Conservation (phyloP, 1,139 yeast genomes). For the Protomyces gravidus region DNA sequence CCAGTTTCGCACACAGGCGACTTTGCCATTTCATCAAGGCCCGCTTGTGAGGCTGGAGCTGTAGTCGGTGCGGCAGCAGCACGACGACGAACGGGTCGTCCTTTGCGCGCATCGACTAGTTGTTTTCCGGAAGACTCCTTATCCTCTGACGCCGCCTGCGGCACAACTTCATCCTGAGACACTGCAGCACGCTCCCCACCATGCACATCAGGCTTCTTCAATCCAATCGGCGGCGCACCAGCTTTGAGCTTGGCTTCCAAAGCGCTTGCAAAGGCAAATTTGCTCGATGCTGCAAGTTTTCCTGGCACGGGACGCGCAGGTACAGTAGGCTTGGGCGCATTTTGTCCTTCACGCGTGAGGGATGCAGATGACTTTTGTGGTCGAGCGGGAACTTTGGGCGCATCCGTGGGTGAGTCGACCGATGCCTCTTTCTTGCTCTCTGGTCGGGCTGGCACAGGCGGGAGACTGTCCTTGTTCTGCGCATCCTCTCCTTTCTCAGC, state of each 20-base stretch:
- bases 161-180: neutral
- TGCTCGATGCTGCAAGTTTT: slow-evolving; percentile 12
- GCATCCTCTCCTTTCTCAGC: neutral
- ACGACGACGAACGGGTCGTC: slow-evolving; percentile 18
- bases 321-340: slow-evolving; percentile 9
- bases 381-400: slow-evolving; percentile 6
- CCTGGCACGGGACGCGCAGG: slow-evolving; percentile 18
- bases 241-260: slow-evolving; percentile 20
- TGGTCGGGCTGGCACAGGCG: neutral
- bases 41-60: neutral
- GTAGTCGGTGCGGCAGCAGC: slow-evolving; percentile 6
- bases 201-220: slow-evolving; percentile 5
- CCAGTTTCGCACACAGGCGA: slow-evolving; percentile 26
- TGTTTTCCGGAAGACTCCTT: slow-evolving; percentile 5
- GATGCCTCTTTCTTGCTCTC: neutral
- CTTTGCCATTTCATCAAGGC: neutral
- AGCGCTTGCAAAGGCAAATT: slow-evolving; percentile 22
- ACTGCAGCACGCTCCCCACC: neutral
- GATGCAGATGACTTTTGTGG: slow-evolving; percentile 6
- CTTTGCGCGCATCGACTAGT: slow-evolving; percentile 21
- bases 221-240: slow-evolving; percentile 9
- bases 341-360: neutral
- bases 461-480: neutral
- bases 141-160: neutral
- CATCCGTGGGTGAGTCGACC: neutral